Evolutionary conservation across 2,329 filamentous ascomycete genomes (phyloP).

Genomic region (Botrytis hyacinthi): DNA sequence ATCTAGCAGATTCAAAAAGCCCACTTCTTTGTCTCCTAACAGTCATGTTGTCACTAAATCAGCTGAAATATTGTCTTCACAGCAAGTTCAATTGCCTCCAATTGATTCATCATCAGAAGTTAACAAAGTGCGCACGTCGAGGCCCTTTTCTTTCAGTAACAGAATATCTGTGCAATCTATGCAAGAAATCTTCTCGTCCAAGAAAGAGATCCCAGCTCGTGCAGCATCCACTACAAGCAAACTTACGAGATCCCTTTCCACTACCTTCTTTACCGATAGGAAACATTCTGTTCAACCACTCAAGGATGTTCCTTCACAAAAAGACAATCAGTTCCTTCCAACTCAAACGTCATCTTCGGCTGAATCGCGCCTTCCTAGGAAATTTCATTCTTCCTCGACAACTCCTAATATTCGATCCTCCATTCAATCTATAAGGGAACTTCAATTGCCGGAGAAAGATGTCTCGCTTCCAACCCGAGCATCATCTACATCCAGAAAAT

Average conservation of each 20-base stretch:
- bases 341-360: neutral
- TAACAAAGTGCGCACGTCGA: neutral
- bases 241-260: slow-evolving; percentile 8
- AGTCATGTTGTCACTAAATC: neutral
- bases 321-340: neutral
- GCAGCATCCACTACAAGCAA: slow-evolving; percentile 2
- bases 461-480: neutral
- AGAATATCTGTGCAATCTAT: neutral
- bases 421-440: neutral
- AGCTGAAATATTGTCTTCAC: neutral
- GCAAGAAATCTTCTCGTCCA: neutral
- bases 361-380: neutral
- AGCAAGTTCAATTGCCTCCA: neutral
- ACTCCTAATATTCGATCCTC: slow-evolving; percentile 4
- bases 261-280: neutral
- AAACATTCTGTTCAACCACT: neutral
- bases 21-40: neutral
- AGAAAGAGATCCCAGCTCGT: neutral
- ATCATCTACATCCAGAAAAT: neutral
- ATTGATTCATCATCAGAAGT: neutral
- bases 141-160: neutral
- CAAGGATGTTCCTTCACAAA: neutral
- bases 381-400: neutral
- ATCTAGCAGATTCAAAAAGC: slow-evolving; percentile 1
- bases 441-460: neutral